Conservation (phyloP, 306 rosid species). For the Casuarina cunninghamiana region DNA sequence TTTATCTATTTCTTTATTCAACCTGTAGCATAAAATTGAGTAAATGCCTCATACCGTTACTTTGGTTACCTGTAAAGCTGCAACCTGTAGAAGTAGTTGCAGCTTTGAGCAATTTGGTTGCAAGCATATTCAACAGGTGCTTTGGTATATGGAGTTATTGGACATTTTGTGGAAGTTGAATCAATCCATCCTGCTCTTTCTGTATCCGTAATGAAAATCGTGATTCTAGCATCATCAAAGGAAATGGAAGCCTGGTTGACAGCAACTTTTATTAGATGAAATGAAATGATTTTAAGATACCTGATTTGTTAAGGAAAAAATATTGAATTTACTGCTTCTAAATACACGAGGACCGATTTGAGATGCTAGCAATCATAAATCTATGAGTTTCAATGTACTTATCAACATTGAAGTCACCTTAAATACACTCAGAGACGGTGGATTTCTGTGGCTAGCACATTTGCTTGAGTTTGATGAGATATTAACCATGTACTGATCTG, state of each 20-base stretch:
- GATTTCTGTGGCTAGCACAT: constrained; percentile 15
- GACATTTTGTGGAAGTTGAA: background rate
- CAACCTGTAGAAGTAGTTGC: background rate
- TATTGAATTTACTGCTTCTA: background rate
- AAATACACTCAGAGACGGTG: background rate
- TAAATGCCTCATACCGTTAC: background rate
- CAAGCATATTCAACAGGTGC: background rate
- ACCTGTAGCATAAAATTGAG: background rate
- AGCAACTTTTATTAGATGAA: background rate
- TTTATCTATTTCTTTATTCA: background rate
- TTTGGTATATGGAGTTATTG: background rate
- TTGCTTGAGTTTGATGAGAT: constrained; percentile 9
- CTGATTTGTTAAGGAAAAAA: background rate
- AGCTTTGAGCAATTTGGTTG: background rate
- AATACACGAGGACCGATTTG: background rate
- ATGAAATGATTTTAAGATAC: background rate
- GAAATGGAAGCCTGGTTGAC: background rate
- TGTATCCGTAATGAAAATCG: background rate
- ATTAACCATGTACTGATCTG: constrained; percentile 23
- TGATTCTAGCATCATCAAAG: background rate
- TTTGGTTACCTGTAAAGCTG: background rate
- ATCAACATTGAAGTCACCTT: background rate
- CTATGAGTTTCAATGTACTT: background rate
- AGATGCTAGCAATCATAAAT: background rate
- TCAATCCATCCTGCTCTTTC: background rate